Evolutionary conservation across 306 rosid genomes (phyloP).

Genomic region (Rosa lucieae): DNA sequence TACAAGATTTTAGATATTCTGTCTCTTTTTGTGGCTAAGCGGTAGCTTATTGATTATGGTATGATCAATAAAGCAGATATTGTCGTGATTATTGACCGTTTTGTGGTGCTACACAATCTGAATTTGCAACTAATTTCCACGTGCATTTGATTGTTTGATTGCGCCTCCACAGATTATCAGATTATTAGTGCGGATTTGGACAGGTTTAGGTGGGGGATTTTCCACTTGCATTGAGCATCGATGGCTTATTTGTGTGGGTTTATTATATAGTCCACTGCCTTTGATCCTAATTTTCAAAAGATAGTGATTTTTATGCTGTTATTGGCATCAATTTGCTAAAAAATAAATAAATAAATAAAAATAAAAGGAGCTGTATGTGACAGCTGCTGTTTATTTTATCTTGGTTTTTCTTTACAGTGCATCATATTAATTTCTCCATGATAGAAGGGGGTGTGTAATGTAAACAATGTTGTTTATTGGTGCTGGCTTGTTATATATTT

Average conservation of each 20-base stretch:
- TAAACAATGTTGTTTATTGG: background rate
- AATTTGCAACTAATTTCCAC: background rate
- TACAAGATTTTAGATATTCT: background rate
- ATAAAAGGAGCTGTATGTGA: background rate
- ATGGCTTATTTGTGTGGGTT: background rate
- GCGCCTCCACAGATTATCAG: background rate
- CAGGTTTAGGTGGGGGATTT: background rate
- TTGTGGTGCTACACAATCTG: background rate
- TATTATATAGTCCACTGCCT: too few species aligned
- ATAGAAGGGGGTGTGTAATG: background rate
- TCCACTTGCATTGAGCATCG: background rate
- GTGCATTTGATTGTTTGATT: background rate
- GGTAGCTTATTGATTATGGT: background rate
- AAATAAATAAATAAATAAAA: too few species aligned
- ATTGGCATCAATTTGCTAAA: background rate
- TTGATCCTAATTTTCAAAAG: background rate
- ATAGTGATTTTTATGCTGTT: background rate
- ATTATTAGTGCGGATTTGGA: background rate
- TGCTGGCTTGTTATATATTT: background rate
- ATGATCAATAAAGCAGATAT: background rate
- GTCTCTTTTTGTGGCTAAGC: background rate
- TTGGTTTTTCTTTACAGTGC: background rate
- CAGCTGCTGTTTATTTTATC: background rate
- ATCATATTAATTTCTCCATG: background rate
- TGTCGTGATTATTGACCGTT: constrained; percentile 1